Conservation (phyloP, 2,329 filamentous ascomycete genomes). For the Talaromyces albobiverticillius region DNA sequence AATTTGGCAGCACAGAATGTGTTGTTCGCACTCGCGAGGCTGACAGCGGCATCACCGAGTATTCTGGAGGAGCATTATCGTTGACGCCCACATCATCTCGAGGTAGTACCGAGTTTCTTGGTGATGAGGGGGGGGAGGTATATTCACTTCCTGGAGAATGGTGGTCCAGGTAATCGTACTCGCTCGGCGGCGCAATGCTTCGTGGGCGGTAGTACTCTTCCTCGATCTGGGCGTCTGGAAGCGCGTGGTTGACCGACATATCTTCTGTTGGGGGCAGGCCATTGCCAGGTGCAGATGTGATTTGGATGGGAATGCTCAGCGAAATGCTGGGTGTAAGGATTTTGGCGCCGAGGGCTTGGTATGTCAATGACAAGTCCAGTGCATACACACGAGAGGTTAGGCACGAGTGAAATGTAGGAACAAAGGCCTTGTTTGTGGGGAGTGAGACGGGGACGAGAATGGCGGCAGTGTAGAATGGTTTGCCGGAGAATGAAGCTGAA, state of each 20-base stretch:
- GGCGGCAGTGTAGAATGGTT: slow-evolving; percentile 58
- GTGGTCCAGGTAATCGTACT: slow-evolving; percentile 2
- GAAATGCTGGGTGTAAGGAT: slow-evolving; percentile 38
- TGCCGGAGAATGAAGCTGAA: slow-evolving; percentile 41
- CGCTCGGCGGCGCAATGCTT: slow-evolving; percentile 20
- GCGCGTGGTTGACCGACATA: slow-evolving; percentile 13
- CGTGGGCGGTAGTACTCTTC: slow-evolving; percentile 29
- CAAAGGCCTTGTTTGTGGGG: slow-evolving; percentile 62
- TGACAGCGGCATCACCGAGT: no score
- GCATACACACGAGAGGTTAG: slow-evolving; percentile 63
- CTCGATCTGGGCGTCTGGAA: slow-evolving; percentile 27
- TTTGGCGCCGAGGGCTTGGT: slow-evolving; percentile 48
- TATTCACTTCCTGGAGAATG: neutral
- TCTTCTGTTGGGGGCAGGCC: slow-evolving; percentile 13
- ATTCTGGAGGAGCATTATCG: no score
- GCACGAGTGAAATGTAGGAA: slow-evolving; percentile 69
- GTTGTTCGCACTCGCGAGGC: no score
- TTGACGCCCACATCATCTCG: no score
- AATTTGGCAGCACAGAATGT: no score
- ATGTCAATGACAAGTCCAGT: slow-evolving; percentile 58
- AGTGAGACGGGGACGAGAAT: slow-evolving; percentile 63
- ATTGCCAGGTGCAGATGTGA: slow-evolving; percentile 26
- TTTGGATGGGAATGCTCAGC: slow-evolving; percentile 44
- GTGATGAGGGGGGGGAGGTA: no score
- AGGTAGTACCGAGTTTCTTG: no score